Conservation (phyloP, 129 eudicot species). For the Logfia minima region DNA sequence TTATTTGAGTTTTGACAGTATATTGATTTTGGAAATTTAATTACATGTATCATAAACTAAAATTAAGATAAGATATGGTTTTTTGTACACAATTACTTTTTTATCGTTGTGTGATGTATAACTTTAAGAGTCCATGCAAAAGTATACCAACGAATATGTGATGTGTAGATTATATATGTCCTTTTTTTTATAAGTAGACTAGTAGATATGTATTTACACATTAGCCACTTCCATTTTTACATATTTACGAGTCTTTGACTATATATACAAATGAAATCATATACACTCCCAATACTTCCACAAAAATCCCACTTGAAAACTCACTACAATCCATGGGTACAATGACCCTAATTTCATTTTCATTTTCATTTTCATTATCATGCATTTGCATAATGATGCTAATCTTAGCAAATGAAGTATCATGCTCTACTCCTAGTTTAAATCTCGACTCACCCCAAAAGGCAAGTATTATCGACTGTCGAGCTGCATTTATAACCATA, state of each 20-base stretch:
- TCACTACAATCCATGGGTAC: slow-evolving; percentile 20
- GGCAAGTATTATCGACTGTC: slow-evolving; percentile 18
- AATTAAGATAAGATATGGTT: too few species aligned
- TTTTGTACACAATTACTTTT: too few species aligned
- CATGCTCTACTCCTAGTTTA: slow-evolving; percentile 15
- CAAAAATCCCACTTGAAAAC: slow-evolving; percentile 5
- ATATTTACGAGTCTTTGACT: neutral
- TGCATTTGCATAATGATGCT: slow-evolving; percentile 31
- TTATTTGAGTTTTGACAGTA: neutral
- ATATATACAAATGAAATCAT: neutral
- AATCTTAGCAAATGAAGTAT: slow-evolving; percentile 15
- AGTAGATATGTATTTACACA: neutral
- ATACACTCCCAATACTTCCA: neutral
- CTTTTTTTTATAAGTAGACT: neutral
- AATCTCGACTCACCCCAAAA: slow-evolving; percentile 15
- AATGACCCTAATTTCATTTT: neutral
- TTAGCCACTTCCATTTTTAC: slow-evolving; percentile 5
- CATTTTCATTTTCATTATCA: slow-evolving; percentile 17
- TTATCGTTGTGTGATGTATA: too few species aligned
- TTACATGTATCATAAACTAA: neutral
- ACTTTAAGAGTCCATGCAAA: too few species aligned
- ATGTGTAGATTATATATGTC: too few species aligned
- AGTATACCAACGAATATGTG: too few species aligned
- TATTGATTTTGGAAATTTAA: neutral
- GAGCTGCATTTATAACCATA: slow-evolving; percentile 11